Evolutionary conservation across 163 green algal genomes (phyloP).

Genomic region (Scenedesmus sp.): DNA sequence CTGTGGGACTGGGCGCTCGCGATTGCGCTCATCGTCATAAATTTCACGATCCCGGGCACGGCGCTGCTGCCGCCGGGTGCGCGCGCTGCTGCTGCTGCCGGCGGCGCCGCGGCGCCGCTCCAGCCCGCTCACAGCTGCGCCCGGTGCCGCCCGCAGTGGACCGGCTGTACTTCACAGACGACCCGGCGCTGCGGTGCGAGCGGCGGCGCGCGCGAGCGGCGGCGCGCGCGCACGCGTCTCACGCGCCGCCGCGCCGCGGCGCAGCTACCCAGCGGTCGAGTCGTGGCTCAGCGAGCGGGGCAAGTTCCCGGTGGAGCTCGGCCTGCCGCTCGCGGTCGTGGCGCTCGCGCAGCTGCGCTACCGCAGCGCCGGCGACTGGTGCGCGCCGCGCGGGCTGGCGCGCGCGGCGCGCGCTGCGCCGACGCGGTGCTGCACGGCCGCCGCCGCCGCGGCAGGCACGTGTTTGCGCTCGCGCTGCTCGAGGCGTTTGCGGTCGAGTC

Average conservation of each 20-base stretch:
- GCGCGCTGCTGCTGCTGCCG: neutral
- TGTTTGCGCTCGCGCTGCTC: conserved; percentile 25
- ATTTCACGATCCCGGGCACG: conserved; percentile 39
- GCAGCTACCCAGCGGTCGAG: neutral
- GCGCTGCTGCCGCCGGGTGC: neutral
- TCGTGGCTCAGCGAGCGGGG: no score
- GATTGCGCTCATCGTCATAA: conserved; percentile 34
- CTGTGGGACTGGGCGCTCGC: conserved; percentile 44
- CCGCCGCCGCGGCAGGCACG: no score
- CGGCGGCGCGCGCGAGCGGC: no score
- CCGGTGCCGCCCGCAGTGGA: conserved; percentile 21
- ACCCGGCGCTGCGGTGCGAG: conserved; percentile 21
- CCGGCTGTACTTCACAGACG: conserved; percentile 19
- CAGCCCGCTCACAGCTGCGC: no score
- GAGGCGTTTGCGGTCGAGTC: conserved; percentile 42
- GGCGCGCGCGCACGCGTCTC: no score
- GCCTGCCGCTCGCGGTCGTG: conserved; percentile 8
- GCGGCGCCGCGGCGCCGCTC: no score
- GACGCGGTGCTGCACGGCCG: neutral
- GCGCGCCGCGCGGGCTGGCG: neutral
- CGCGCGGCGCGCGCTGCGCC: neutral
- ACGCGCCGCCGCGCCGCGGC: no score
- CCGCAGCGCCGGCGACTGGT: conserved; percentile 14
- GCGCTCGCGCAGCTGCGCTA: conserved; percentile 3
- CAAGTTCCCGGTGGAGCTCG: conserved; percentile 40